phyloP scores from a whole-genome alignment of 2,329 filamentous ascomycete genomes.

The Apiospora marii region DNA sequence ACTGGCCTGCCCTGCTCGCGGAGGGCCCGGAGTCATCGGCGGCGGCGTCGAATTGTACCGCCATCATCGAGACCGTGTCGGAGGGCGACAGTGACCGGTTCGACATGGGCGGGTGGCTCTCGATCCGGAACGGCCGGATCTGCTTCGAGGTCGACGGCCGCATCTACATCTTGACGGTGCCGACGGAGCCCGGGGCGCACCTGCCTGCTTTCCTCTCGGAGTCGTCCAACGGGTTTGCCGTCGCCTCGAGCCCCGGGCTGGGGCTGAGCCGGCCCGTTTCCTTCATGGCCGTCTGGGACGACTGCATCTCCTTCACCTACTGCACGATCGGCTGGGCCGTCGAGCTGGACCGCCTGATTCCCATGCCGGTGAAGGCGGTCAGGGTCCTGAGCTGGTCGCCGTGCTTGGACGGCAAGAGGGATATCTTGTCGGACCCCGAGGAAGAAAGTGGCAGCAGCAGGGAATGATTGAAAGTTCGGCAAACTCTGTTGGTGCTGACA shows the following conservation, averaged over 20 bases:
- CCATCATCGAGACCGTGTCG: slow-evolving; percentile 47
- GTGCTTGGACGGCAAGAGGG: not conserved
- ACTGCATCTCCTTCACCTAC: slow-evolving; percentile 55
- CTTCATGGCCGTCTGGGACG: slow-evolving; percentile 55
- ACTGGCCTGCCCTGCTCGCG: slow-evolving; percentile 49
- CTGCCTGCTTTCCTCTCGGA: not conserved
- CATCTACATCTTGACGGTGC: slow-evolving; percentile 51
- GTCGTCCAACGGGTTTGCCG: slow-evolving; percentile 32
- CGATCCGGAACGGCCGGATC: slow-evolving; percentile 49
- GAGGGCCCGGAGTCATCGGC: slow-evolving; percentile 37
- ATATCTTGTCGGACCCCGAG: not conserved
- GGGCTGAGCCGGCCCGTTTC: slow-evolving; percentile 48
- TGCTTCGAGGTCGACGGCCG: slow-evolving; percentile 53
- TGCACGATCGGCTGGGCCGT: slow-evolving; percentile 16
- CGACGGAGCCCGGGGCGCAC: slow-evolving; percentile 37
- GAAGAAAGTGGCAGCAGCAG: not conserved
- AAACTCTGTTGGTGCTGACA: not conserved
- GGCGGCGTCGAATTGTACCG: slow-evolving; percentile 41
- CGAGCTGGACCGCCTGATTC: not conserved
- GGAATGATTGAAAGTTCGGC: not conserved
- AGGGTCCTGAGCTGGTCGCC: not conserved
- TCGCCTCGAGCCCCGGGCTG: slow-evolving; percentile 39
- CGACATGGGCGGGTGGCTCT: slow-evolving; percentile 55
- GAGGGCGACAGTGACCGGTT: slow-evolving; percentile 49
- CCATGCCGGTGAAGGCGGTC: not conserved